Evolutionary conservation across 2,329 filamentous ascomycete genomes (phyloP).

Genomic region (Helicocarpus griseus): DNA sequence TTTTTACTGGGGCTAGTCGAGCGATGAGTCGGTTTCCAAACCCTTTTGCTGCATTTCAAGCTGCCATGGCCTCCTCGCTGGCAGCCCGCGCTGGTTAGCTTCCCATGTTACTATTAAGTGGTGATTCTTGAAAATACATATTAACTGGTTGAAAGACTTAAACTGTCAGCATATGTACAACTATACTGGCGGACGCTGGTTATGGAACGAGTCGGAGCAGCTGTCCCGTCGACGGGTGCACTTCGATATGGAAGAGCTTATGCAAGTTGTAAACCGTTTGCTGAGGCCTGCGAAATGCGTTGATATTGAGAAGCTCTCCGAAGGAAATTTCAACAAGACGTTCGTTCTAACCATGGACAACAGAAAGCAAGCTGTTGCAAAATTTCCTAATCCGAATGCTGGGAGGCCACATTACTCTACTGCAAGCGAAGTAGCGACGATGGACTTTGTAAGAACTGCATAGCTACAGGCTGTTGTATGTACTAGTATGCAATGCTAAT

Average conservation of each 20-base stretch:
- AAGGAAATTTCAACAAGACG: conserved; percentile 21
- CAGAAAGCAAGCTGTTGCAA: conserved; percentile 10
- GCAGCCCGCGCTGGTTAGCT: neutral
- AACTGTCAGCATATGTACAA: neutral
- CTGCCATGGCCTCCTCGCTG: neutral
- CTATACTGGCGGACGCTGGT: neutral
- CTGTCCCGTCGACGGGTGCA: neutral
- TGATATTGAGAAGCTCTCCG: conserved; percentile 22
- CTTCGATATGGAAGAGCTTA: conserved; percentile 27
- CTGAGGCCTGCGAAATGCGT: conserved; percentile 21
- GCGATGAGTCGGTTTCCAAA: neutral
- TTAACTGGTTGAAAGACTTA: neutral
- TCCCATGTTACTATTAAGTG: neutral
- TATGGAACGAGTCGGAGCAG: neutral
- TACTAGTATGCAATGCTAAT: neutral
- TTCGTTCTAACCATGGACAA: conserved; percentile 20
- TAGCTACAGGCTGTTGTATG: neutral
- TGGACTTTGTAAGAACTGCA: conserved; percentile 19
- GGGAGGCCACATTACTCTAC: conserved; percentile 14
- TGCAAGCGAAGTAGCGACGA: conserved; percentile 30
- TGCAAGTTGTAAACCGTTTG: conserved; percentile 19
- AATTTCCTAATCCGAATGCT: conserved; percentile 14
- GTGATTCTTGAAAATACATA: neutral
- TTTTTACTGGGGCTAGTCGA: neutral
- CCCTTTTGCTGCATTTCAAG: neutral